A percentile compares a stretch with the other conserved stretches of the same genome.
These are phyloP conservation scores for Cydonia oblonga DNA, from an alignment of 331 rosid genomes.

Conservation along the genomic window DNA sequence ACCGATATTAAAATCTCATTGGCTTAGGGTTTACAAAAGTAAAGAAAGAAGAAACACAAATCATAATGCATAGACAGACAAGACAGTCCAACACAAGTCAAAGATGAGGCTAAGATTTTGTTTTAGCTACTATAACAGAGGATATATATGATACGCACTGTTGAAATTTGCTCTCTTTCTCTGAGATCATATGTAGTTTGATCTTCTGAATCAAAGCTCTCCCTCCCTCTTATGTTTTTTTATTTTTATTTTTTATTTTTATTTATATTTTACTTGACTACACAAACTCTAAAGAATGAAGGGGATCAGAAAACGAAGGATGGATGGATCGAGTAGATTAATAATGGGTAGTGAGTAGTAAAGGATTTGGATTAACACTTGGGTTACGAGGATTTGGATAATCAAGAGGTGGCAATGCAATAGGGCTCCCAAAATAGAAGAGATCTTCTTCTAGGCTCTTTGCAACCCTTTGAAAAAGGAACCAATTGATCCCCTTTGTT, in stretches of 20 bases:
- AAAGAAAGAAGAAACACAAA: constrained; percentile 3
- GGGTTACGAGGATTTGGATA: not conserved
- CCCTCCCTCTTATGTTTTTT: not conserved
- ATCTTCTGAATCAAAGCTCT: constrained; percentile 18
- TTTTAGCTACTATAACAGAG: constrained; percentile 1
- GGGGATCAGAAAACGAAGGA: constrained; percentile 17
- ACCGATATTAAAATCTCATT: constrained; percentile 36
- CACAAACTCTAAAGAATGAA: constrained; percentile 16
- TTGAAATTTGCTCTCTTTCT: not conserved
- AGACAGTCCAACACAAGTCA: constrained; percentile 41
- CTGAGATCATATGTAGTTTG: not conserved
- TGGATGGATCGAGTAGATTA: constrained; percentile 7
- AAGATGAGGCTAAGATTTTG: constrained; percentile 36
- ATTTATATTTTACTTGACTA: constrained; percentile 13
- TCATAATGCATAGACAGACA: constrained; percentile 26
- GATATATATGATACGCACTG: not conserved
- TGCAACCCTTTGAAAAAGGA: constrained; percentile 52
- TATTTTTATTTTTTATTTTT: too few species aligned
- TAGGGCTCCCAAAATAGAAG: constrained; percentile 54
- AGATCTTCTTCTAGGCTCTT: constrained; percentile 49
- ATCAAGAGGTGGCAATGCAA: constrained; percentile 88
- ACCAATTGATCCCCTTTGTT: constrained; percentile 54
- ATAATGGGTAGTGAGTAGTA: not conserved
- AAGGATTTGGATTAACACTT: constrained; percentile 19
- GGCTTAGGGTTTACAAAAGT: constrained; percentile 30